Base-by-base conservation (phyloP, 2,329 filamentous ascomycete genomes). In the Davidsoniella virescens region DNA sequence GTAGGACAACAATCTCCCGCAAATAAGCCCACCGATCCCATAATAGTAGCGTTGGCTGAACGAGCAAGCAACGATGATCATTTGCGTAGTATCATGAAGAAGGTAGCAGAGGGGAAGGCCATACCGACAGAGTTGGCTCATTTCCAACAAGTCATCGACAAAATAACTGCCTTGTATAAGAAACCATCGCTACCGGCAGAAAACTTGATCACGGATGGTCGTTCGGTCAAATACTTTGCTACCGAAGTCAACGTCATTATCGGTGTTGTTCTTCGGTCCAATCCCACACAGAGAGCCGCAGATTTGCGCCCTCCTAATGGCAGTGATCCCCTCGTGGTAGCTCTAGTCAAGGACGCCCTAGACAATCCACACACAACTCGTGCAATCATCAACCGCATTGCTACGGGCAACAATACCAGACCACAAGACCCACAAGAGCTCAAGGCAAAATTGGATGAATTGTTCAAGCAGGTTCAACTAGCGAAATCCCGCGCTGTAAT, bases 121-220 rank as follows among this genome's bases (percentile, higher is more conserved):
- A 78, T 75, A 10, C 73, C 77, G 37, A 74, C 78, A 12, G 83
- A 92, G 60, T 66, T 92, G 10, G 77, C 78, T 44, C 76, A 80
- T 54, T 92, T 92, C 57, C 85, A 92, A 60, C 73, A 72, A 45
- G 84, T 92, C 40, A 92, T 92, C 54, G 82, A 87, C 58, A 79
- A 87, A 60, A 73, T 92, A 51, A 87, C 82, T 2, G 64, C 64
- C 0, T 73, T 78, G 54, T 74, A 74, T 56, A 72, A 71, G 57
- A 69, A 70, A 38, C 67, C 71, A 47, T 72, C 70, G 0, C 73
- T 74, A 5, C 71, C 73, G 4, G 72, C 74, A 1, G 73, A 78
- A 50, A 63, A 69, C 47, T 62, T 79, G 16, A 58, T 75, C 17
- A 72, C 78, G 1, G 74, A 75, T 56, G 66, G 72, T 1, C 68